phyloP scores from a whole-genome alignment of 225 moss, liverwort and hornwort species.

The Polytrichum commune region DNA sequence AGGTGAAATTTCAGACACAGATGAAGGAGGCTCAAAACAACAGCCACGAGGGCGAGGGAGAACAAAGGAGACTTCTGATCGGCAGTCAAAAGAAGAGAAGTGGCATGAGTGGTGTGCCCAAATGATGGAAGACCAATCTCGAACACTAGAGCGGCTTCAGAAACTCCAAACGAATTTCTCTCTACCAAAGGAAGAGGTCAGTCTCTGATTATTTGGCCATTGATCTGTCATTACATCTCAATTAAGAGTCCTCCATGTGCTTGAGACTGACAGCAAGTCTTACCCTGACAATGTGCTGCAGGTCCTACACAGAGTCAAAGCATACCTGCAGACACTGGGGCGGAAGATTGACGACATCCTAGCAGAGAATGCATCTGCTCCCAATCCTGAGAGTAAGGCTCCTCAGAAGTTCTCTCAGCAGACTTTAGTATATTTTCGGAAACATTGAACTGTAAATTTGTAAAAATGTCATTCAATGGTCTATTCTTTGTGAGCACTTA shows the following conservation, averaged over 20 bases:
- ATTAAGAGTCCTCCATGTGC: no score
- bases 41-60: constrained; percentile 58
- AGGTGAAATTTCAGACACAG: constrained; percentile 97
- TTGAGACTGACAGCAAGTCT: no score
- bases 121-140: constrained; percentile 87
- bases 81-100: constrained; percentile 85
- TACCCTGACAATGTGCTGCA: constrained; percentile 22
- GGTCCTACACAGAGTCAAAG: constrained; percentile 80
- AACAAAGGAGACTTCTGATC: constrained; percentile 54
- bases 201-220: constrained; percentile 3
- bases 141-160: constrained; percentile 78
- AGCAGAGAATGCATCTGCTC: constrained; percentile 66
- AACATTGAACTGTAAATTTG: no score
- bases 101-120: constrained; percentile 99
- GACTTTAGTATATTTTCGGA: background rate
- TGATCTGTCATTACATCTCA: background rate
- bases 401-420: background rate
- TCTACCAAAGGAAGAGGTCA: constrained; percentile 88
- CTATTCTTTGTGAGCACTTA: no score
- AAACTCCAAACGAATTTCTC: constrained; percentile 77
- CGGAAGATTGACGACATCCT: constrained; percentile 84
- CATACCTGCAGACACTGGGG: constrained; percentile 82
- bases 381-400: constrained; percentile 83
- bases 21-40: constrained; percentile 53
- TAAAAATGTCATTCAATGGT: no score